Conservation (phyloP, 2,329 filamentous ascomycete genomes). For the Rutstroemia sydowiana region DNA sequence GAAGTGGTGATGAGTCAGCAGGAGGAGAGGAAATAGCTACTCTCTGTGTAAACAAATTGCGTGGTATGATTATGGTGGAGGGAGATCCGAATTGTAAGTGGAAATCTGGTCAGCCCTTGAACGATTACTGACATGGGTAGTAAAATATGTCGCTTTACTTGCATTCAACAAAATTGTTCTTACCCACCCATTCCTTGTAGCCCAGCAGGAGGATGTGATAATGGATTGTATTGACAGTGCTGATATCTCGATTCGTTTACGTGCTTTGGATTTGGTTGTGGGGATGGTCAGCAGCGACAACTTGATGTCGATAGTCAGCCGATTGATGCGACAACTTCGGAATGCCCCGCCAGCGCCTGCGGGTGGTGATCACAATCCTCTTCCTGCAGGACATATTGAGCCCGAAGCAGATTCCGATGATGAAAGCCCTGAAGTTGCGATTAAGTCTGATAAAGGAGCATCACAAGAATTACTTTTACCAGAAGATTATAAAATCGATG, state of each 20-base stretch:
- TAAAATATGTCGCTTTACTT: slow-evolving; percentile 94
- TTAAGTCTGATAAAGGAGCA: slow-evolving; percentile 45
- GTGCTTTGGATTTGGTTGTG: slow-evolving; percentile 83
- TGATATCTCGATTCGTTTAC: slow-evolving; percentile 91
- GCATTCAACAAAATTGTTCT: slow-evolving; percentile 92
- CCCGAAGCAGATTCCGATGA: slow-evolving; percentile 44
- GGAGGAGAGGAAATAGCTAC: slow-evolving; percentile 88
- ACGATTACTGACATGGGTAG: slow-evolving; percentile 36
- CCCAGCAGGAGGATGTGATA: slow-evolving; percentile 92
- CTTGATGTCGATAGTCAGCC: slow-evolving; percentile 73
- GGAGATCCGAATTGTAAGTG: slow-evolving; percentile 86
- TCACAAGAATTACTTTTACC: slow-evolving; percentile 58
- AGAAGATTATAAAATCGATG: slow-evolving; percentile 76
- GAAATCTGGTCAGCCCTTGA: slow-evolving; percentile 10
- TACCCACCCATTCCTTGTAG: slow-evolving; percentile 82
- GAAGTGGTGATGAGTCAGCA: slow-evolving; percentile 68
- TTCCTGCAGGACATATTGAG: slow-evolving; percentile 35
- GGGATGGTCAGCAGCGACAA: slow-evolving; percentile 92
- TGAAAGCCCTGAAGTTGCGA: slow-evolving; percentile 43
- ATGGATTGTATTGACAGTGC: slow-evolving; percentile 92
- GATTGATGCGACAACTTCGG: slow-evolving; percentile 80
- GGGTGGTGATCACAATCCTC: slow-evolving; percentile 37
- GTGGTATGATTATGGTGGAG: slow-evolving; percentile 89
- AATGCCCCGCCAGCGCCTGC: slow-evolving; percentile 47
- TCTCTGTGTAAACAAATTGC: slow-evolving; percentile 84